Conservation (phyloP, 1,284 basidiomycete species). For the Vanrija sp. region DNA sequence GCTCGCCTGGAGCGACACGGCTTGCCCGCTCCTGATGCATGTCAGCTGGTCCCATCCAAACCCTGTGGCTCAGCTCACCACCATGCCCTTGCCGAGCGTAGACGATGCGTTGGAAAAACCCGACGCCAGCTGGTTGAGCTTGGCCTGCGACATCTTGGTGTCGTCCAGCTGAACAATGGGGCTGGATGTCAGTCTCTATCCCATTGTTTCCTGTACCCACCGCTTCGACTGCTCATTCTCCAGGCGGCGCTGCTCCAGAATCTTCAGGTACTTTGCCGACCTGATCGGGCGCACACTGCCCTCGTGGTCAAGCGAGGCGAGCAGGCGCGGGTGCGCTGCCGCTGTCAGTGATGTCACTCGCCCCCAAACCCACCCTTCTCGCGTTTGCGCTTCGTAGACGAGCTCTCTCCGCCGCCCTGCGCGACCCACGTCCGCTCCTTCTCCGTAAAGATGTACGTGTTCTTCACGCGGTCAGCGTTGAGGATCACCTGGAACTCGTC, state of each 20-base stretch:
- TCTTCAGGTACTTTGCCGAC: conserved; percentile 49
- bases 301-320: conserved; percentile 43
- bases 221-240: conserved; percentile 50
- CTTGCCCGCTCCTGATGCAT: conserved; percentile 28
- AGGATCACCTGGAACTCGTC: conserved; percentile 40
- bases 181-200: conserved; percentile 7
- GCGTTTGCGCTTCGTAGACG: conserved; percentile 25
- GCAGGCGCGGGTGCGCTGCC: conserved; percentile 27
- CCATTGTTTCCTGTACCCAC: conserved; percentile 6
- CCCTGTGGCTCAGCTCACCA: conserved; percentile 21
- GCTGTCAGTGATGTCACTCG: no score
- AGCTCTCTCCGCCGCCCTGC: conserved; percentile 6
- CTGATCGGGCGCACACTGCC: conserved; percentile 38
- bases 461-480: conserved; percentile 33
- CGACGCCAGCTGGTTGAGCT: conserved; percentile 39
- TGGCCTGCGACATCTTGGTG: conserved; percentile 31
- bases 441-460: conserved; percentile 43
- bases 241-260: conserved; percentile 46
- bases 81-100: conserved; percentile 35
- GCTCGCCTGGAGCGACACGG: conserved; percentile 55
- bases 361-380: conserved; percentile 13
- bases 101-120: conserved; percentile 35
- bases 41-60: conserved; percentile 28
- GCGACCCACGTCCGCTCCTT: conserved; percentile 22
- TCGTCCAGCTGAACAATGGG: conserved; percentile 50